Percentiles rank a stretch among this genome's conserved stretches.
Conservation (phyloP, 345 rosid species). For the Stellera chamaejasme region DNA sequence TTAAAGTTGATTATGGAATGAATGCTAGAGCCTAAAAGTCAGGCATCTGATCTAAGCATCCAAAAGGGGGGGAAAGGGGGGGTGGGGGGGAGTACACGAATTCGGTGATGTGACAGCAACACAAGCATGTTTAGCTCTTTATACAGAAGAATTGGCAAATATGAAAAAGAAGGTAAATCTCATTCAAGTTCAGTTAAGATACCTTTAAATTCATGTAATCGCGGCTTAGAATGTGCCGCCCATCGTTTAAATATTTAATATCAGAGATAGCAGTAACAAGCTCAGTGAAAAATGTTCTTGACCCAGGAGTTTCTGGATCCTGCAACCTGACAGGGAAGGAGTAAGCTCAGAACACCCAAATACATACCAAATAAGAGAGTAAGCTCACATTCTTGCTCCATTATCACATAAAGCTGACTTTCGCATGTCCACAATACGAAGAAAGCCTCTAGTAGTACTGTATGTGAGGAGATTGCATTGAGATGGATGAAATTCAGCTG, state of each 20-base stretch:
- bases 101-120: neutral
- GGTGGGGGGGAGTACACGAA: no score
- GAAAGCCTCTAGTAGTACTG: constrained; percentile 67
- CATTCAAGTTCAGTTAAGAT: neutral
- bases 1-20: no score
- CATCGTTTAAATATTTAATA: constrained; percentile 49
- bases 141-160: constrained; percentile 4
- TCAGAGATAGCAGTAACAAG: constrained; percentile 53
- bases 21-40: no score
- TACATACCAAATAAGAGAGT: constrained; percentile 4
- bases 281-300: constrained; percentile 55
- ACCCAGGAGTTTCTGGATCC: constrained; percentile 33
- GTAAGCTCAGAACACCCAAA: constrained; percentile 14
- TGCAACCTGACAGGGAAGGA: constrained; percentile 37
- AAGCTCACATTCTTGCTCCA: constrained; percentile 44
- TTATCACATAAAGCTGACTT: constrained; percentile 61
- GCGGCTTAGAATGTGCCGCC: constrained; percentile 48
- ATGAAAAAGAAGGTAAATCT: constrained; percentile 2
- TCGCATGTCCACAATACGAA: constrained; percentile 57
- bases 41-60: no score
- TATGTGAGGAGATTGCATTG: constrained; percentile 60
- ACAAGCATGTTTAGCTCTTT: neutral
- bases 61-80: no score
- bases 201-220: constrained; percentile 70
- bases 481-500: constrained; percentile 61